A percentile compares a stretch with the other conserved stretches of the same genome.
phyloP scores from a whole-genome alignment of 2,329 filamentous ascomycete genomes.

The Colletotrichum noveboracense region DNA sequence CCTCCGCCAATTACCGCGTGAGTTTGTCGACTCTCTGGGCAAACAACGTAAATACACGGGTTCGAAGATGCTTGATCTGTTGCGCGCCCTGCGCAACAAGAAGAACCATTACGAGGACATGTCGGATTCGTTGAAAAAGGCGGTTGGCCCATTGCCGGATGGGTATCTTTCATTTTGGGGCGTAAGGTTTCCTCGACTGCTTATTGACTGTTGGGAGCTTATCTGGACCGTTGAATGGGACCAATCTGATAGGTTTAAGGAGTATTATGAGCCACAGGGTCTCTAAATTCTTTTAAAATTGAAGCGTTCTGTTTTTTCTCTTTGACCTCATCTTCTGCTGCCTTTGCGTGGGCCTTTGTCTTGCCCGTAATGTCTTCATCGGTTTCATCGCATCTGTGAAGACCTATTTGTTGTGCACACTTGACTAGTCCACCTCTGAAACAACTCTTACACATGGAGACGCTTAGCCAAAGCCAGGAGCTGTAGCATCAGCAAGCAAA shows the following conservation, averaged over 20 bases:
- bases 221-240: slow-evolving; percentile 71
- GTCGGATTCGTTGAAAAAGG: slow-evolving; percentile 74
- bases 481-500: neutral
- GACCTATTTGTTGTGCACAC: neutral
- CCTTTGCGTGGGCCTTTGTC: neutral
- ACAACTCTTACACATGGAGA: neutral
- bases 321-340: neutral
- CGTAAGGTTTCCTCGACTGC: slow-evolving; percentile 74
- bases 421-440: neutral
- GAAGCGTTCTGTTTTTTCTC: neutral
- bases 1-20: slow-evolving; percentile 73
- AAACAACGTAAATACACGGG: slow-evolving; percentile 97
- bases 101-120: slow-evolving; percentile 98
- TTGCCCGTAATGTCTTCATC: neutral
- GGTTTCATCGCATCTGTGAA: neutral
- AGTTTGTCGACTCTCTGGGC: slow-evolving; percentile 87
- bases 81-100: slow-evolving; percentile 93
- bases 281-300: slow-evolving; percentile 22
- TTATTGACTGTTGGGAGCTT: slow-evolving; percentile 81
- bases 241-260: slow-evolving; percentile 68
- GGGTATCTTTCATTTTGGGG: slow-evolving; percentile 89
- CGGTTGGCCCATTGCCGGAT: slow-evolving; percentile 76
- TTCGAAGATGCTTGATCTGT: slow-evolving; percentile 79
- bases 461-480: neutral
- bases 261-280: slow-evolving; percentile 67